phyloP scores from a whole-genome alignment of 768 basidiomycete genomes.

The Phaeotremella fagi region DNA sequence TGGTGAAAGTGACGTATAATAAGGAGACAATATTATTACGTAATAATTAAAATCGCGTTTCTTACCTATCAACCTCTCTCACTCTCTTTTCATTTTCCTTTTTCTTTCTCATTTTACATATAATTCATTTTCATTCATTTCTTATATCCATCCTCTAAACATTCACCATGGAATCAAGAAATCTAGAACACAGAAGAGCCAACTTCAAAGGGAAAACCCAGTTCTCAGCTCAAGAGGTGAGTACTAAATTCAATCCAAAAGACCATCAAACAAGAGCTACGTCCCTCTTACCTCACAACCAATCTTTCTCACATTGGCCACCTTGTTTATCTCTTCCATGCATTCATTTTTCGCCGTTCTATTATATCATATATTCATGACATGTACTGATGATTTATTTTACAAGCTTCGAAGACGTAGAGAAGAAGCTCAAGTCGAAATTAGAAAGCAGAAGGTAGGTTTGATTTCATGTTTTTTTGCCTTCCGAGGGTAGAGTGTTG shows the following conservation, averaged over 20 bases:
- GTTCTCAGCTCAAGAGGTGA: slow-evolving; percentile 48
- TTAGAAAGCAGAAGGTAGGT: slow-evolving; percentile 78
- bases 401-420: slow-evolving; percentile 83
- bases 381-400: slow-evolving; percentile 14
- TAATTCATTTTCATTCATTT: not conserved
- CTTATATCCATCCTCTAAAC: too few species aligned
- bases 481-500: not conserved
- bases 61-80: not conserved
- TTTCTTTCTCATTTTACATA: not conserved
- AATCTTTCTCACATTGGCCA: not conserved
- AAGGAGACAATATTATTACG: not conserved
- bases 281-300: not conserved
- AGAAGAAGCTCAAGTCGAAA: slow-evolving; percentile 98
- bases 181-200: slow-evolving; percentile 43
- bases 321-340: not conserved
- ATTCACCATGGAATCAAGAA: slow-evolving; percentile 43
- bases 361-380: not conserved
- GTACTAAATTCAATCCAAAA: slow-evolving; percentile 2
- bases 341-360: not conserved
- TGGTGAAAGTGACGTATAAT: not conserved
- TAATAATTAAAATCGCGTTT: not conserved
- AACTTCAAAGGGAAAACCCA: slow-evolving; percentile 50
- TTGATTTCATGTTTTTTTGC: not conserved
- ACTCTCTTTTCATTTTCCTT: not conserved
- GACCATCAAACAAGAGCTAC: too few species aligned